Evolutionary conservation across 2,329 filamentous ascomycete species (phyloP).

Genomic region (Cryphonectria naterciae): DNA sequence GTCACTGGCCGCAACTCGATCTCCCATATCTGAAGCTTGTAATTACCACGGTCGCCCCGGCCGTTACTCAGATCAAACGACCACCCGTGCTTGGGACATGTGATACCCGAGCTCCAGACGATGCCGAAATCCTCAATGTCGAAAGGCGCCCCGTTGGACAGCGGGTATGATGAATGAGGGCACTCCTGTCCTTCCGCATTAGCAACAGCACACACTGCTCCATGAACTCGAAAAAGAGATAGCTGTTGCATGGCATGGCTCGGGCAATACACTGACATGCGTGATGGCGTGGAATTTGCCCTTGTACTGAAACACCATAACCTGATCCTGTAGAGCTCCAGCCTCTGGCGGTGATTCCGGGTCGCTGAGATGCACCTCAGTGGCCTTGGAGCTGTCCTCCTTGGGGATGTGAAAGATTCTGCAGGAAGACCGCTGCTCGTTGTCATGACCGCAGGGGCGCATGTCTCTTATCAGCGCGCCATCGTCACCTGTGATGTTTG

Average conservation of each 20-base stretch:
- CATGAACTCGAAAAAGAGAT: neutral
- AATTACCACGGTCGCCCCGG: conserved; percentile 25
- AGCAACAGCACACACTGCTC: neutral
- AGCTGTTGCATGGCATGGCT: too few species aligned
- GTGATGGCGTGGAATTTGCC: conserved; percentile 28
- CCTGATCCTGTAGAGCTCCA: conserved; percentile 24
- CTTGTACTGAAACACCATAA: conserved; percentile 28
- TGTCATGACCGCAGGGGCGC: conserved; percentile 10
- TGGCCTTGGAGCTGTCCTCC: conserved; percentile 24
- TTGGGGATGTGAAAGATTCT: conserved; percentile 26
- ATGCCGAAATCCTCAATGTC: conserved; percentile 31
- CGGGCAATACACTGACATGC: conserved; percentile 12
- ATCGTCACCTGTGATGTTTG: conserved; percentile 23
- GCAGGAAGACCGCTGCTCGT: neutral
- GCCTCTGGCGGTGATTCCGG: conserved; percentile 13
- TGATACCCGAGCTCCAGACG: conserved; percentile 26
- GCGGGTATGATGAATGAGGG: conserved; percentile 28
- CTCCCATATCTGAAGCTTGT: conserved; percentile 29
- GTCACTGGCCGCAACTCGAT: conserved; percentile 20
- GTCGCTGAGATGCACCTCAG: conserved; percentile 15
- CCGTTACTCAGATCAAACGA: conserved; percentile 27
- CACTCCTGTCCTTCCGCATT: conserved; percentile 16
- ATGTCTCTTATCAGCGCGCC: conserved; percentile 16
- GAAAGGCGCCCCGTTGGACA: conserved; percentile 26
- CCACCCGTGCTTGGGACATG: conserved; percentile 29